Percentiles rank a stretch among this genome's conserved stretches.
These are phyloP conservation scores for Aristolochia fimbriata DNA, from an alignment of 164 flowering plant genomes.

Conservation along the genomic window DNA sequence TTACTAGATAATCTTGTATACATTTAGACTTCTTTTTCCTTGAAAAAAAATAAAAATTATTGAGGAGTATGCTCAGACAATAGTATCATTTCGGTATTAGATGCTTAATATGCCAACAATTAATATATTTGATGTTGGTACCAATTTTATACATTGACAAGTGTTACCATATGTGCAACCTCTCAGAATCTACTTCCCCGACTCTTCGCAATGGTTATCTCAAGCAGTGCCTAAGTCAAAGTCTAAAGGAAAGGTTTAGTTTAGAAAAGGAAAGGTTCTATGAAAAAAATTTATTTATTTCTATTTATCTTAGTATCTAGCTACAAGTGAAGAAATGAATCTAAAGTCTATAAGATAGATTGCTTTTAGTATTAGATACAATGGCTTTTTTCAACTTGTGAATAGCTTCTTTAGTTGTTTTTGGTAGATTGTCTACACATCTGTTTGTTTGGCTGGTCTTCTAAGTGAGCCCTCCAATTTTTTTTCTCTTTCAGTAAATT, in stretches of 20 bases:
- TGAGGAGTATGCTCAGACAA: not conserved
- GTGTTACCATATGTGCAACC: slow-evolving; percentile 73
- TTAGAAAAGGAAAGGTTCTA: too few species aligned
- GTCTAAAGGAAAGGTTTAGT: slow-evolving; percentile 24
- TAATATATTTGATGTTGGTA: too few species aligned
- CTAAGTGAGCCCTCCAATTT: slow-evolving; percentile 97
- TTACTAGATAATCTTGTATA: not conserved
- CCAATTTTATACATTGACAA: slow-evolving; percentile 25
- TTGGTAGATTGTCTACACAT: slow-evolving; percentile 72
- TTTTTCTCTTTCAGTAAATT: slow-evolving; percentile 77
- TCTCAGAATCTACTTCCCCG: slow-evolving; percentile 84
- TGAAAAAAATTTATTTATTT: too few species aligned
- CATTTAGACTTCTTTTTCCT: not conserved
- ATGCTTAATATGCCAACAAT: too few species aligned
- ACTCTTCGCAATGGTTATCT: slow-evolving; percentile 75
- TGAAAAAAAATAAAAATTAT: not conserved
- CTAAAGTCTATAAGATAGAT: not conserved
- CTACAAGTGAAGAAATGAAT: not conserved
- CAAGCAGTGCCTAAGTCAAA: slow-evolving; percentile 83
- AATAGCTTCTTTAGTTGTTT: slow-evolving; percentile 11
- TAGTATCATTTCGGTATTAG: not conserved
- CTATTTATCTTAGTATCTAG: not conserved
- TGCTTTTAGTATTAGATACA: not conserved
- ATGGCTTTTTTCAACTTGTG: not conserved
- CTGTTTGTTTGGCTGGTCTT: slow-evolving; percentile 85